Evolutionary conservation across 495 filamentous ascomycete species (phyloP).

Genomic region (Massariosphaeria phaeospora): DNA sequence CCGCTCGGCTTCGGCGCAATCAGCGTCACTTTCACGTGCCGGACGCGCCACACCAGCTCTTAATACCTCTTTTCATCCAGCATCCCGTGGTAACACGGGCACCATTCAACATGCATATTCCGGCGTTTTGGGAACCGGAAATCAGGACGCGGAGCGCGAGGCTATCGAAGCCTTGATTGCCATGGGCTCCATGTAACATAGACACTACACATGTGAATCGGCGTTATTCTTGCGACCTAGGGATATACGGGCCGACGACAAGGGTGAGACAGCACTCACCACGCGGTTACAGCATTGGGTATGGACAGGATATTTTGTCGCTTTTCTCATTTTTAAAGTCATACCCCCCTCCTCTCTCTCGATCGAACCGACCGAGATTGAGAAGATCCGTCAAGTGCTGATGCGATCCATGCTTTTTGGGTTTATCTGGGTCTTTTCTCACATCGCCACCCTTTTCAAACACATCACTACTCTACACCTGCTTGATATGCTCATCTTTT

Average conservation of each 20-base stretch:
- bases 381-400: conserved; percentile 33
- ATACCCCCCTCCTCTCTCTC: conserved; percentile 2
- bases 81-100: conserved; percentile 49
- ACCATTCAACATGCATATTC: conserved; percentile 18
- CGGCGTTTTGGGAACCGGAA: conserved; percentile 36
- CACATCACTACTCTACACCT: not conserved
- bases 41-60: conserved; percentile 15
- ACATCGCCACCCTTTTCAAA: conserved; percentile 11
- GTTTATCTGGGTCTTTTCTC: conserved; percentile 29
- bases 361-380: too few relatives aligned
- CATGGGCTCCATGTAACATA: conserved; percentile 72
- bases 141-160: conserved; percentile 62
- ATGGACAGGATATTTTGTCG: conserved; percentile 4
- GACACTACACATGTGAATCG: conserved; percentile 12
- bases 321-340: conserved; percentile 8
- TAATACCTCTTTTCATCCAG: conserved; percentile 39
- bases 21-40: conserved; percentile 22
- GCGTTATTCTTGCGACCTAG: conserved; percentile 17
- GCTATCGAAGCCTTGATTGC: conserved; percentile 78
- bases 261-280: not conserved
- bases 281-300: not conserved
- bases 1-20: conserved; percentile 24
- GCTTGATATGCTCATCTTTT: too few relatives aligned
- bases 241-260: conserved; percentile 12
- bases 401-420: conserved; percentile 28